These are phyloP conservation scores for Uncinocarpus reesii DNA, from an alignment of 2,329 filamentous ascomycete species.

Conservation along the genomic window DNA sequence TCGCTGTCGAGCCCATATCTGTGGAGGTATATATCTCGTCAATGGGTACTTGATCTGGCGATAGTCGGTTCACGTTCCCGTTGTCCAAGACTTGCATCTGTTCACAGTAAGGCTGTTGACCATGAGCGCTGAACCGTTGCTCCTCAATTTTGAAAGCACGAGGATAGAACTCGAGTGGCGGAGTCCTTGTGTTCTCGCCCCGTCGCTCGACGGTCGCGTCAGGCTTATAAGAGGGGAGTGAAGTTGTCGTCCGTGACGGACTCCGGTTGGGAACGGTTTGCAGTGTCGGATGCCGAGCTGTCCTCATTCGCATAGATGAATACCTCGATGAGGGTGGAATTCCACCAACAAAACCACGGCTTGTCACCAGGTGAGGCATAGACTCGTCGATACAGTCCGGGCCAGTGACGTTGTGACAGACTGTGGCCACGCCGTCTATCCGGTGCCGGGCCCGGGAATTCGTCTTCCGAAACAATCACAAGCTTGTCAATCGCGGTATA, in stretches of 20 bases:
- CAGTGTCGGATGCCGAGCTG: background rate
- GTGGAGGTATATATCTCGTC: conserved; percentile 26
- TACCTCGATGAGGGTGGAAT: conserved; percentile 54
- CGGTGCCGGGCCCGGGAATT: conserved; percentile 20
- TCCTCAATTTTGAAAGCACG: conserved; percentile 58
- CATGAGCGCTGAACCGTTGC: conserved; percentile 41
- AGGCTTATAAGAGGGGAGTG: conserved; percentile 11
- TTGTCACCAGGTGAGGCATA: conserved; percentile 45
- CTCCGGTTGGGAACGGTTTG: conserved; percentile 15
- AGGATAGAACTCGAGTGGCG: conserved; percentile 35
- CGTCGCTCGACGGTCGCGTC: conserved; percentile 19
- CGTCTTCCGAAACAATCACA: conserved; percentile 42
- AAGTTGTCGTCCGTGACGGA: conserved; percentile 5
- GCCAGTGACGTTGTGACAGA: conserved; percentile 18
- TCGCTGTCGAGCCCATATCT: background rate
- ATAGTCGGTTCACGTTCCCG: conserved; percentile 24
- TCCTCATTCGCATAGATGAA: conserved; percentile 51
- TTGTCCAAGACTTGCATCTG: conserved; percentile 52
- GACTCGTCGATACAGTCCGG: conserved; percentile 29
- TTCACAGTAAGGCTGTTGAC: conserved; percentile 49
- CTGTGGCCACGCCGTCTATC: conserved; percentile 21
- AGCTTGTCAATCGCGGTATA: conserved; percentile 54
- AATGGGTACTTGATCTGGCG: conserved; percentile 23
- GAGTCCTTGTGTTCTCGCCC: background rate
- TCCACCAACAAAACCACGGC: conserved; percentile 63